These are phyloP conservation scores for Datura wrightii DNA, from an alignment of 257 asterid genomes.

Conservation along the genomic window DNA sequence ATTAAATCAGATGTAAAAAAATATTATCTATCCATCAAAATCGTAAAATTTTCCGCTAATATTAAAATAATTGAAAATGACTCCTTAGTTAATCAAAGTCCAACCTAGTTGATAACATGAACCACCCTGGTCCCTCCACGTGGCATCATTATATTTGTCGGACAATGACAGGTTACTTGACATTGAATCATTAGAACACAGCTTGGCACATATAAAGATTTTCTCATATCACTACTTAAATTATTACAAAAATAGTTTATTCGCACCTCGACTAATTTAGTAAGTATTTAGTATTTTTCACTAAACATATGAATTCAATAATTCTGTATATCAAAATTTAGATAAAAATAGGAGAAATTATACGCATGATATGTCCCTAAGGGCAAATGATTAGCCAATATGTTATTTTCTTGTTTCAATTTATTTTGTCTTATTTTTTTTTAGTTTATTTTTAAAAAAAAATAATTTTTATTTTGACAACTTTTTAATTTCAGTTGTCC, in stretches of 20 bases:
- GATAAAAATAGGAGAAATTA: too few species aligned
- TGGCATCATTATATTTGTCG: not conserved
- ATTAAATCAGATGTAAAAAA: too few species aligned
- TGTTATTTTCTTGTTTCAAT: too few species aligned
- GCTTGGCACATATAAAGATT: not conserved
- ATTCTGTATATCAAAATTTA: too few species aligned
- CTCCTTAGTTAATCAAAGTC: not conserved
- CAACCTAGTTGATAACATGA: not conserved
- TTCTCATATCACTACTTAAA: not conserved
- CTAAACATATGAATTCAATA: too few species aligned
- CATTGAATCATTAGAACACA: not conserved
- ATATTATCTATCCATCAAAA: too few species aligned
- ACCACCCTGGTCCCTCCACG: not conserved
- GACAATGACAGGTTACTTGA: not conserved
- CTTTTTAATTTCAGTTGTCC: too few species aligned
- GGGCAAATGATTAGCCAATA: not conserved
- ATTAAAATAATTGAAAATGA: not conserved
- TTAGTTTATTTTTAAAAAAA: too few species aligned
- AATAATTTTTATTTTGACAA: too few species aligned
- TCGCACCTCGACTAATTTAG: not conserved
- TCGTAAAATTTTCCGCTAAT: too few species aligned
- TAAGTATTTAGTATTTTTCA: too few species aligned
- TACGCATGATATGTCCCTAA: not conserved
- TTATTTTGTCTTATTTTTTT: too few species aligned
- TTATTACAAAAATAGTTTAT: not conserved